Base-by-base conservation (phyloP, 805 yeast species). In the Torulaspora franciscae region DNA sequence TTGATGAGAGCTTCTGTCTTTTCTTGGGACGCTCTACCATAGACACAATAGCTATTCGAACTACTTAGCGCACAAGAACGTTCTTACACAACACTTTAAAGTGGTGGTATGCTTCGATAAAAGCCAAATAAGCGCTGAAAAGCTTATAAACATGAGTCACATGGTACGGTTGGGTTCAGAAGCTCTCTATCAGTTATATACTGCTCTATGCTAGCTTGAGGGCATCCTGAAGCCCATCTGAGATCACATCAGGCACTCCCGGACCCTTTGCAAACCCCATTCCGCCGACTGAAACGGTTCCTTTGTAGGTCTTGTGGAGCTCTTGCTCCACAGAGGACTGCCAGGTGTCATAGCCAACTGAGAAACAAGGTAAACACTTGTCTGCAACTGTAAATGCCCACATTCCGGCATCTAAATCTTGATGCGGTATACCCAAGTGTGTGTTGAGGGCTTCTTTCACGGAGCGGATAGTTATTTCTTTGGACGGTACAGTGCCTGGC, bases 231-330 rank as follows among this genome's bases (percentile, higher is more conserved):
- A 84, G 72, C 3, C 83, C 76, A 56, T 81, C 79, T 26, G 77
- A 63, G 1, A 87, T 82, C 51, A 90, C 83, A 65, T 90, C 96
- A 1, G 96, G 95, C 2, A 90, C 90, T 1, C 96, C 96, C 7
- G 87, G 80, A 1, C 95, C 91, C 35, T 75, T 77, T 7, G 88
- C 85, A 52, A 85, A 79, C 2, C 80, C 72, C 80, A 85, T 87
- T 0, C 97, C 97, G 14, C 93, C 89, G 2, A 85, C 57, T 0
- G 79, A 74, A 10, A 82, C 56, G 32, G 66, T 67, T 28, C 72
- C 68, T 1, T 61, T 51, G 54, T 70, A 76, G 11, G 65, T 64
- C 1, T 59, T 46, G 2, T 62, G 42, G 3, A 75, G 45, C n/a
- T 59, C 52, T 14, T 56, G 44, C 27, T 69, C 62, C 23, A 73